These are phyloP conservation scores for Berberis thunbergii DNA, from an alignment of 164 flowering plant species.

Conservation along the genomic window DNA sequence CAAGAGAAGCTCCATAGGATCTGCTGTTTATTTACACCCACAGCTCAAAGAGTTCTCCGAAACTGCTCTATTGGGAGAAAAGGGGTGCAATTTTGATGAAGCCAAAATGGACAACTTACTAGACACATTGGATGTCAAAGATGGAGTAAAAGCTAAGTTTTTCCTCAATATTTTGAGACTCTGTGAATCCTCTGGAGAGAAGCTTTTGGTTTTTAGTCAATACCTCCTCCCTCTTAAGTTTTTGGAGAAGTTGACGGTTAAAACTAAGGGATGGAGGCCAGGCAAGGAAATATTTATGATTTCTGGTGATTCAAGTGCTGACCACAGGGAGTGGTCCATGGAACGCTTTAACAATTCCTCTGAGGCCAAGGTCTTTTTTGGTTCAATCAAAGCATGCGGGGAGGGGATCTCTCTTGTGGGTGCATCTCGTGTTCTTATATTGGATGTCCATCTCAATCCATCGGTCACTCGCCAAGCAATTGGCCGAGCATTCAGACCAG, in stretches of 20 bases:
- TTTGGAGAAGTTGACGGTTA: constrained; percentile 47
- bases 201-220: constrained; percentile 78
- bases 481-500: constrained; percentile 93
- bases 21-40: constrained; percentile 71
- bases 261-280: constrained; percentile 46
- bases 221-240: constrained; percentile 71
- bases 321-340: constrained; percentile 53
- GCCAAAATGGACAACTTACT: constrained; percentile 32
- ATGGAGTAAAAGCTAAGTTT: constrained; percentile 83
- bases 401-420: constrained; percentile 95
- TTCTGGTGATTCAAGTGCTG: constrained; percentile 58
- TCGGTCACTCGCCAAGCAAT: constrained; percentile 83
- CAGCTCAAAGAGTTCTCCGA: constrained; percentile 34
- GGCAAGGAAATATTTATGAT: constrained; percentile 66
- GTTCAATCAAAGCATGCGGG: constrained; percentile 89
- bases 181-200: constrained; percentile 68
- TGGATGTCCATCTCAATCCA: constrained; percentile 84
- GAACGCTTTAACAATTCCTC: constrained; percentile 62
- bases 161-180: constrained; percentile 54
- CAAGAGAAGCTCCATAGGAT: constrained; percentile 45
- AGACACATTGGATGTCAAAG: constrained; percentile 37
- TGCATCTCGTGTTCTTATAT: constrained; percentile 64
- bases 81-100: constrained; percentile 8
- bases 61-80: constrained; percentile 16
- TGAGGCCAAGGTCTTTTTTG: constrained; percentile 71